Evolutionary conservation across 1,284 basidiomycete genomes (phyloP).

Genomic region (Cryptococcus wingfieldii): DNA sequence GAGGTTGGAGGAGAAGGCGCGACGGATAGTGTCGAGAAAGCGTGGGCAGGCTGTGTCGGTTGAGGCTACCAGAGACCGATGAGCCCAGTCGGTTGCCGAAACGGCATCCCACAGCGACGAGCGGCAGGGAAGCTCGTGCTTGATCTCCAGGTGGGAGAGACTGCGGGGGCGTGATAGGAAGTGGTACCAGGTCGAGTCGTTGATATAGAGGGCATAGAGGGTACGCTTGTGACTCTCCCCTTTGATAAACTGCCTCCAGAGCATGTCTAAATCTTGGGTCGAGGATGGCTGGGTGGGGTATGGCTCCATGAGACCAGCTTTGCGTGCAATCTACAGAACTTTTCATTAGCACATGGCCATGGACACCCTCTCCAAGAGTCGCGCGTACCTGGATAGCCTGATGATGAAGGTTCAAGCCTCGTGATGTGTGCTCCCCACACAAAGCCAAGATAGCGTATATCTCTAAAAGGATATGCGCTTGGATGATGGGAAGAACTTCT

Average conservation of each 20-base stretch:
- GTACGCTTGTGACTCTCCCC: conserved; percentile 13
- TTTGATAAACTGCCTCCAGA: conserved; percentile 7
- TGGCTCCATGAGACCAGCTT: conserved; percentile 6
- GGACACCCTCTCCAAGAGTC: neutral
- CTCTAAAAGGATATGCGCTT: conserved; percentile 5
- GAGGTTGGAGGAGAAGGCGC: conserved; percentile 1
- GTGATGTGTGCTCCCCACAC: neutral
- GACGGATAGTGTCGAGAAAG: conserved; percentile 19
- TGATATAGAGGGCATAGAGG: conserved; percentile 19
- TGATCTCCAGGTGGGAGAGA: conserved; percentile 36
- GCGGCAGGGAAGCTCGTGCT: conserved; percentile 29
- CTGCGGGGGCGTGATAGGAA: conserved; percentile 26
- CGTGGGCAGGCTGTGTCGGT: neutral
- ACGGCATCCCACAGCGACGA: conserved; percentile 16
- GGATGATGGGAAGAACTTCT: conserved; percentile 2
- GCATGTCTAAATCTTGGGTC: conserved; percentile 3
- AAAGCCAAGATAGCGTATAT: conserved; percentile 5
- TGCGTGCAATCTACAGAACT: conserved; percentile 1
- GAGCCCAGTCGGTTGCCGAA: conserved; percentile 26
- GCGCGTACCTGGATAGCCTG: conserved; percentile 3
- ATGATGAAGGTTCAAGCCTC: conserved; percentile 1
- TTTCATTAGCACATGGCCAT: neutral
- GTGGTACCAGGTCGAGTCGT: conserved; percentile 31
- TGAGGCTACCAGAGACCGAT: conserved; percentile 14
- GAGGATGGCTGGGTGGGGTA: conserved; percentile 1